These are phyloP conservation scores for Conticribra weissflogii DNA, from an alignment of 108 stramenopile genomes.

Conservation along the genomic window DNA sequence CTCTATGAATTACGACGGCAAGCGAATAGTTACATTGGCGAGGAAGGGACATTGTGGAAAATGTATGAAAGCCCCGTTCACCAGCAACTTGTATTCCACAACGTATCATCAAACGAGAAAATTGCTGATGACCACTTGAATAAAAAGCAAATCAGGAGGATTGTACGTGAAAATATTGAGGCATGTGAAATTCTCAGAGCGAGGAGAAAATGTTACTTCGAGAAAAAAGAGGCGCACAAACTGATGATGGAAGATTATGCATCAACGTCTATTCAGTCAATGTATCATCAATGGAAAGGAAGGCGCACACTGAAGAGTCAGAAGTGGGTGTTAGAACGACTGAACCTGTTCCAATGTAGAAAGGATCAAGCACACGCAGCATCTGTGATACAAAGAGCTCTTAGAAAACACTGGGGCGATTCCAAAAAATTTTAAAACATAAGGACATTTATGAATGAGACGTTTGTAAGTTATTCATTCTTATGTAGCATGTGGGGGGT, in stretches of 20 bases:
- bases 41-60: conserved; percentile 35
- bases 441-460: too few relatives aligned
- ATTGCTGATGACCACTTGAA: conserved; percentile 16
- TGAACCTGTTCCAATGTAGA: background rate
- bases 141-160: conserved; percentile 24
- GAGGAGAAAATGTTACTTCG: background rate
- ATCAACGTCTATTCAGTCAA: conserved; percentile 25
- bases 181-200: conserved; percentile 20
- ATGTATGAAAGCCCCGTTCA: conserved; percentile 18
- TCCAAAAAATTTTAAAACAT: too few relatives aligned
- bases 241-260: conserved; percentile 27
- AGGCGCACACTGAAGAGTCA: conserved; percentile 7
- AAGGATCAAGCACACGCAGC: background rate
- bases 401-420: background rate
- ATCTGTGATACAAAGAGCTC: conserved; percentile 3
- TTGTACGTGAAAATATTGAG: conserved; percentile 24
- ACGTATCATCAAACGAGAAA: conserved; percentile 17
- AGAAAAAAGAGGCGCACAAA: conserved; percentile 24
- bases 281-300: conserved; percentile 28
- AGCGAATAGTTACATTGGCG: conserved; percentile 17
- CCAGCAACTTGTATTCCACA: conserved; percentile 17
- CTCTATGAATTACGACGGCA: conserved; percentile 9
- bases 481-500: too few relatives aligned
- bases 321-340: conserved; percentile 14
- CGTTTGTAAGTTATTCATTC: too few relatives aligned